Conservation (phyloP, 2,329 filamentous ascomycete genomes). For the Diplodia intermedia region DNA sequence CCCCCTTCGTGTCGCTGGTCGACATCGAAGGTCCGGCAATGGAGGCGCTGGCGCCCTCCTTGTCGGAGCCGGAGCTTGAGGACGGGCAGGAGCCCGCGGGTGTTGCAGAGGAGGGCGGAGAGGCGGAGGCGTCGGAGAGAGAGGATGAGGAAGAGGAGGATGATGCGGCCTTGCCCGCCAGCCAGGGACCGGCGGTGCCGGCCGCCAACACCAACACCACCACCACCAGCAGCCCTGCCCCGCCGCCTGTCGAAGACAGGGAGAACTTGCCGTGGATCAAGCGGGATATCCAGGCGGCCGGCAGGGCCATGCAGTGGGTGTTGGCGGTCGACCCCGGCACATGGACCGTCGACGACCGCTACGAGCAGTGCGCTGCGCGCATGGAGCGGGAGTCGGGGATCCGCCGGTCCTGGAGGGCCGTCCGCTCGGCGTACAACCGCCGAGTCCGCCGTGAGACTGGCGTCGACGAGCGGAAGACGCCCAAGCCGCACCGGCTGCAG, state of each 20-base stretch:
- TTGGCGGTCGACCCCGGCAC: neutral
- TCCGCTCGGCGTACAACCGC: slow-evolving; percentile 29
- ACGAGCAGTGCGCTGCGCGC: neutral
- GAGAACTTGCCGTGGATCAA: neutral
- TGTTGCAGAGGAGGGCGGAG: neutral
- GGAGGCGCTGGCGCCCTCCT: neutral
- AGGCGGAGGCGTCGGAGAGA: neutral
- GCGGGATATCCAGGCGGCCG: slow-evolving; percentile 3
- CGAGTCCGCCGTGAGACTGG: slow-evolving; percentile 3
- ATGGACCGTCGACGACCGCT: neutral
- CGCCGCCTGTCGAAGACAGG: neutral
- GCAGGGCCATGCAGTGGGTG: slow-evolving; percentile 9
- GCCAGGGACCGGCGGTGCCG: neutral
- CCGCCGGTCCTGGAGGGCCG: neutral
- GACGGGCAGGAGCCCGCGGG: neutral
- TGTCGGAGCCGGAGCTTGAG: neutral
- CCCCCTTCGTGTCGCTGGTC: neutral
- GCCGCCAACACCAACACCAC: neutral
- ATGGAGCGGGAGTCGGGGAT: neutral
- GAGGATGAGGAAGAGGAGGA: neutral
- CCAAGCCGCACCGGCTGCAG: slow-evolving; percentile 20
- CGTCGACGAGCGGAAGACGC: slow-evolving; percentile 31
- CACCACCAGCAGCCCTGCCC: neutral
- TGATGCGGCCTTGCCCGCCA: neutral
- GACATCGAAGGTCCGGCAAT: neutral